Conservation (phyloP, 352 stramenopile species). For the Phytopythium kandeliae region DNA sequence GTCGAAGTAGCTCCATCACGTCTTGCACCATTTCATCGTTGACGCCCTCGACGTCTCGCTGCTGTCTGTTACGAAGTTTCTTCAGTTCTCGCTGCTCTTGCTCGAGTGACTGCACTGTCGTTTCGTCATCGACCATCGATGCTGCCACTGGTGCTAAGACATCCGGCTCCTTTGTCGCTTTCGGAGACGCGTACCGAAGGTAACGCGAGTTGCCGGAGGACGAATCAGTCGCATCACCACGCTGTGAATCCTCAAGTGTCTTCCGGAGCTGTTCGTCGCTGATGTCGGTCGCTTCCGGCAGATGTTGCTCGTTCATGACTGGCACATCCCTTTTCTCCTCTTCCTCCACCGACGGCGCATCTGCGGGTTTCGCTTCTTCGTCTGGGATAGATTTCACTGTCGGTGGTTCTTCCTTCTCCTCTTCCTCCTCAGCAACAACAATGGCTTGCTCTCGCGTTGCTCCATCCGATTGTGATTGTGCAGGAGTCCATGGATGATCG, state of each 20-base stretch:
- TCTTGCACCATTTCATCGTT: slow-evolving; percentile 98
- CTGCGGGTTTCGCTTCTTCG: not conserved
- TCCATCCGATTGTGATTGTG: not conserved
- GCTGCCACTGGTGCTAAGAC: not conserved
- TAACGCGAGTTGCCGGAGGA: slow-evolving; percentile 26
- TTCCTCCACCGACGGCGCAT: slow-evolving; percentile 2
- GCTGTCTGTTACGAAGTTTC: slow-evolving; percentile 65
- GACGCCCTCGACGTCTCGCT: slow-evolving; percentile 91
- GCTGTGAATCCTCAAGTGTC: slow-evolving; percentile 28
- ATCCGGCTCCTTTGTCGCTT: not conserved
- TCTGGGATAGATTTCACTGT: not conserved
- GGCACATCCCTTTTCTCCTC: slow-evolving; percentile 11
- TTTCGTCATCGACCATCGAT: slow-evolving; percentile 10
- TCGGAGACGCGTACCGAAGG: slow-evolving; percentile 30
- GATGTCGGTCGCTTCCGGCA: not conserved
- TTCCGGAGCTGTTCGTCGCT: slow-evolving; percentile 24
- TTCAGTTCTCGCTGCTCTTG: slow-evolving; percentile 68
- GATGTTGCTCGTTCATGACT: not conserved
- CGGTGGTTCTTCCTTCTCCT: not conserved
- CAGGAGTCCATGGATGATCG: not conserved
- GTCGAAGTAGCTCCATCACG: slow-evolving; percentile 93
- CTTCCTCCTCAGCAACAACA: not conserved
- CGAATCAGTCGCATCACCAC: slow-evolving; percentile 16
- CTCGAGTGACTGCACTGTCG: slow-evolving; percentile 35
- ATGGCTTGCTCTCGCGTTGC: slow-evolving; percentile 5